Percentiles rank a stretch among this genome's conserved stretches.
These are phyloP conservation scores for Coemansia sp. DNA, from an alignment of 192 early-diverging fungal species.

Conservation along the genomic window DNA sequence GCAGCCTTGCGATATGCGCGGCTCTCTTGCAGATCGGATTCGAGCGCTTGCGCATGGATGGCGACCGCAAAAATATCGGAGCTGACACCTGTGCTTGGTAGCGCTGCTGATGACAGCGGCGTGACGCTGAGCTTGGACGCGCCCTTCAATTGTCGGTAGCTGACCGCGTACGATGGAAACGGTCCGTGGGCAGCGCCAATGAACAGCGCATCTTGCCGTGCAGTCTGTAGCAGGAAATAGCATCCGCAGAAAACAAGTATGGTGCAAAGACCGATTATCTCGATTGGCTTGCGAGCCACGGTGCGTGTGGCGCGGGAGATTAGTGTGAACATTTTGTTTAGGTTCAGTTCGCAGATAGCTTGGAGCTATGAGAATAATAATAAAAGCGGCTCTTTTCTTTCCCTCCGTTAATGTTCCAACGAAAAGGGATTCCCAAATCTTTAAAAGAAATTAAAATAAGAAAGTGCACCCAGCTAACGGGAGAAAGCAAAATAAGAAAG, in stretches of 20 bases:
- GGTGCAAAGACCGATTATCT: slow-evolving; percentile 69
- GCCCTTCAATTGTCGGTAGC: slow-evolving; percentile 8
- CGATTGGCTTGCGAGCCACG: slow-evolving; percentile 75
- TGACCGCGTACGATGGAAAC: slow-evolving; percentile 28
- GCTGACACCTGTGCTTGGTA: slow-evolving; percentile 4
- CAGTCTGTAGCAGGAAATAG: slow-evolving; percentile 72
- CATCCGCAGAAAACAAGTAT: slow-evolving; percentile 76
- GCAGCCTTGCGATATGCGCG: slow-evolving; percentile 34
- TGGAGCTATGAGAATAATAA: background rate
- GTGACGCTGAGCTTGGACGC: slow-evolving; percentile 21
- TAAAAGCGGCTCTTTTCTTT: background rate
- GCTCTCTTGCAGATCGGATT: background rate
- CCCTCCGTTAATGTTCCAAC: background rate
- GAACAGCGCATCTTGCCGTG: slow-evolving; percentile 68
- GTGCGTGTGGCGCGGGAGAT: slow-evolving; percentile 53
- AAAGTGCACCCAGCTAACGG: background rate
- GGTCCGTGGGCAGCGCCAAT: slow-evolving; percentile 21
- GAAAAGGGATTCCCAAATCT: no score
- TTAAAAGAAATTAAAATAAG: slow-evolving; percentile 1
- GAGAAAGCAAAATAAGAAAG: background rate
- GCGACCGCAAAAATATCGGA: slow-evolving; percentile 36
- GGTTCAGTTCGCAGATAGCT: background rate
- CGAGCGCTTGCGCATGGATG: slow-evolving; percentile 17
- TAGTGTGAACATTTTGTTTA: slow-evolving; percentile 18
- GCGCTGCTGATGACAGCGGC: background rate